Percentiles rank a stretch among this genome's conserved stretches.
phyloP scores from a whole-genome alignment of 2,329 filamentous ascomycete species.

The Biscogniauxia marginata region DNA sequence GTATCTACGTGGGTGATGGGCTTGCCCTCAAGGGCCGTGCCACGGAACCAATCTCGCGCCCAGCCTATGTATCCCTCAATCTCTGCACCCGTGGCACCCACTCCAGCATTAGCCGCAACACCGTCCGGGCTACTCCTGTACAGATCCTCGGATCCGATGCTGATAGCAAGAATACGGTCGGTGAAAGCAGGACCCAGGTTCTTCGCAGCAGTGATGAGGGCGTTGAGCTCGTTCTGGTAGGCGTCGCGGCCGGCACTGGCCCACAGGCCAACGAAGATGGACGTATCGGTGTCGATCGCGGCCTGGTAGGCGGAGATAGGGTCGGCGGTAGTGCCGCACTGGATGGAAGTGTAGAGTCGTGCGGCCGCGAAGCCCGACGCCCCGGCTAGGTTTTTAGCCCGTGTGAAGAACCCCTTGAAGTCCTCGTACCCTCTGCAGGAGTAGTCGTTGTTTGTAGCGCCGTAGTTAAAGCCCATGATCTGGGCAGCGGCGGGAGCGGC shows the following conservation, averaged over 20 bases:
- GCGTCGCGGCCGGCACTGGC: conserved; percentile 25
- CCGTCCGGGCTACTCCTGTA: conserved; percentile 29
- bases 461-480: conserved; percentile 46
- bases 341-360: conserved; percentile 40
- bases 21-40: conserved; percentile 25
- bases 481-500: conserved; percentile 17
- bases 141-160: conserved; percentile 32
- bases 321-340: conserved; percentile 30
- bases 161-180: conserved; percentile 28
- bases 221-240: conserved; percentile 29
- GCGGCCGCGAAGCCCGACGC: conserved; percentile 43
- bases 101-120: conserved; percentile 23
- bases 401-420: conserved; percentile 43
- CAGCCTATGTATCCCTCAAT: conserved; percentile 30
- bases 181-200: conserved; percentile 25
- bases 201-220: conserved; percentile 21
- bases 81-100: conserved; percentile 25
- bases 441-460: conserved; percentile 38
- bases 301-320: conserved; percentile 31
- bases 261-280: conserved; percentile 30
- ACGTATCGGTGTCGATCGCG: conserved; percentile 30
- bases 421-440: conserved; percentile 41
- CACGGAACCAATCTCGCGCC: conserved; percentile 27
- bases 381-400: conserved; percentile 41
- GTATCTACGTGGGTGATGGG: conserved; percentile 33